A percentile compares a stretch with the other conserved stretches of the same genome.
Conservation (phyloP, 2,329 filamentous ascomycete species). For the Fusarium longipes region DNA sequence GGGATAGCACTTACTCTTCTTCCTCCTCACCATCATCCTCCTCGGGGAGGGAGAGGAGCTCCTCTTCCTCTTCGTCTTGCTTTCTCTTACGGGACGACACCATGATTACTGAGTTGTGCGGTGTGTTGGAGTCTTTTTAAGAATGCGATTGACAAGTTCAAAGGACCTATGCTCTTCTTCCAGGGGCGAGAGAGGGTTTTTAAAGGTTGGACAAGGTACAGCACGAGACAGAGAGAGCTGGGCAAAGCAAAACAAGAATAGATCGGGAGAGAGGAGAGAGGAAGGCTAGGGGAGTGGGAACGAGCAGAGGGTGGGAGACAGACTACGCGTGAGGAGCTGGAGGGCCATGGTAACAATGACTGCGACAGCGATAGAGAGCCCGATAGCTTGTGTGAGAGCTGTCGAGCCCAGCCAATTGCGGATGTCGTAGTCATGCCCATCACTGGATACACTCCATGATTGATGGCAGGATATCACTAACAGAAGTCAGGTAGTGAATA, state of each 20-base stretch:
- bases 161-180: slow-evolving; percentile 17
- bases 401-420: slow-evolving; percentile 34
- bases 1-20: slow-evolving; percentile 61
- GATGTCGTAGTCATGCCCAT: slow-evolving; percentile 31
- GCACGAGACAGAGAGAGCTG: slow-evolving; percentile 31
- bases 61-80: slow-evolving; percentile 64
- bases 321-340: slow-evolving; percentile 34
- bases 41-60: slow-evolving; percentile 66
- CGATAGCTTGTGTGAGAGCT: slow-evolving; percentile 36
- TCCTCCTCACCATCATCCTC: slow-evolving; percentile 64
- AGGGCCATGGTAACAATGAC: slow-evolving; percentile 19
- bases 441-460: slow-evolving; percentile 41
- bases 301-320: slow-evolving; percentile 41
- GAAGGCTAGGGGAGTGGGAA: slow-evolving; percentile 38
- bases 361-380: slow-evolving; percentile 21
- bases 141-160: slow-evolving; percentile 25
- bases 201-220: slow-evolving; percentile 33
- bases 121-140: slow-evolving; percentile 14
- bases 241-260: slow-evolving; percentile 12
- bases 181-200: slow-evolving; percentile 25
- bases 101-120: slow-evolving; percentile 26
- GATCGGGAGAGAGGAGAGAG: slow-evolving; percentile 31
- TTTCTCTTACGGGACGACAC: slow-evolving; percentile 68
- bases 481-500: slow-evolving; percentile 32
- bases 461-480: slow-evolving; percentile 34